A percentile compares a stretch with the other conserved stretches of the same genome.
Conservation (phyloP, 2,329 filamentous ascomycete genomes). For the Ceratocystiopsis sp. region DNA sequence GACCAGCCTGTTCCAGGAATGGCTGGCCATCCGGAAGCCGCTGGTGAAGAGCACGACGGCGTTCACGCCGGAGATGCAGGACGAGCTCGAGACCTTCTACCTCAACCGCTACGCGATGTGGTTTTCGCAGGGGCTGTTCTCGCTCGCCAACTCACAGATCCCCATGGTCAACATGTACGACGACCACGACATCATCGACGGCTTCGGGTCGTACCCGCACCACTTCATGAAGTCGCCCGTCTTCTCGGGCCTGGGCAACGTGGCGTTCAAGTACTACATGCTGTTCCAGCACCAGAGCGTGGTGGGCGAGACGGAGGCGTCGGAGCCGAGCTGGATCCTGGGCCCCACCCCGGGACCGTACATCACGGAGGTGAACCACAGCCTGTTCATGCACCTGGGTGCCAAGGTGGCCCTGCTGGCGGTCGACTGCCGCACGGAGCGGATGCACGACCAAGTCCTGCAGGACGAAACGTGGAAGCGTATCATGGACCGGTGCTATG, state of each 20-base stretch:
- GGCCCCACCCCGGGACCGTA: slow-evolving; percentile 72
- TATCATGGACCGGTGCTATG: slow-evolving; percentile 71
- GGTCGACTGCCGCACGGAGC: slow-evolving; percentile 80
- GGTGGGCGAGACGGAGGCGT: slow-evolving; percentile 57
- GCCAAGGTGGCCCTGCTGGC: slow-evolving; percentile 66
- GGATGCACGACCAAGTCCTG: slow-evolving; percentile 67
- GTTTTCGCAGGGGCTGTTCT: slow-evolving; percentile 92
- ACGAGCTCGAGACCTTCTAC: slow-evolving; percentile 78
- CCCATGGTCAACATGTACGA: slow-evolving; percentile 98
- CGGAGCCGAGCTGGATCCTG: slow-evolving; percentile 84
- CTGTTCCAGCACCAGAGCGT: slow-evolving; percentile 94
- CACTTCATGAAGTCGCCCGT: slow-evolving; percentile 83
- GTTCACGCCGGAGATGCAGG: slow-evolving; percentile 68
- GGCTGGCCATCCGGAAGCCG: slow-evolving; percentile 67
- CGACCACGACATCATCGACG: slow-evolving; percentile 83
- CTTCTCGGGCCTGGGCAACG: slow-evolving; percentile 73
- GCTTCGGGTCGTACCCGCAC: slow-evolving; percentile 84
- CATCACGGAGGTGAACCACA: slow-evolving; percentile 72
- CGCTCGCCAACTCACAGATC: slow-evolving; percentile 84
- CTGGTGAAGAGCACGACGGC: slow-evolving; percentile 61
- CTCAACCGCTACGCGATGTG: slow-evolving; percentile 78
- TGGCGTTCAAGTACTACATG: slow-evolving; percentile 98
- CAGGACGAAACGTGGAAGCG: slow-evolving; percentile 68
- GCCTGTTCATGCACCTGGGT: slow-evolving; percentile 71
- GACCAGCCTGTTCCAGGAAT: slow-evolving; percentile 61